Evolutionary conservation across 1,284 basidiomycete genomes (phyloP), one percentile per base, ranked within the genome.

Genomic region (Rhodotorula sp.): DNA sequence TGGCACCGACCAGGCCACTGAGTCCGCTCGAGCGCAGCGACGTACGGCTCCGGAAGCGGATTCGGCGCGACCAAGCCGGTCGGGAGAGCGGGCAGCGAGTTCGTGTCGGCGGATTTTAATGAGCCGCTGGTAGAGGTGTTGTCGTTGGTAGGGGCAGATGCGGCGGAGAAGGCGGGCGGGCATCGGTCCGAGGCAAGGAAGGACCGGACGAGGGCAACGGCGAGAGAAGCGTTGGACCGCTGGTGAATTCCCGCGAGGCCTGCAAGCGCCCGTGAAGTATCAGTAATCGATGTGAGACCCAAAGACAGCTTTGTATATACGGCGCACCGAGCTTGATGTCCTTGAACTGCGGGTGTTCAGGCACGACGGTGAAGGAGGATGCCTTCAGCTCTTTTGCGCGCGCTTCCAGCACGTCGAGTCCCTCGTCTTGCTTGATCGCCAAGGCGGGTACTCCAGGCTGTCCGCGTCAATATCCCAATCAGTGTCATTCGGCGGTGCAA

Each of bases 1-100:
- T 99, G 97, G 81, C 97, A 99, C 57, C 97, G 87, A n/a, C 97
- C 97, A 3, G 97, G 96, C 96, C 96, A 99, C 71, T 85, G 87
- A 0, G 94, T 87, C 21, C 86, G 83, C 73, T 87, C 82, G 26
- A 99, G 83, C 3, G 89, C 93, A 39, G 83, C 78, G 43, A 87
- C 79, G 76, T 92, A 89, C 8, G 84, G 78, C 14, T 82, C 78
- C 0, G 89, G 83, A 15, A 95, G 66, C 16, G 82, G 15, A 72
- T 69, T 26, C 2, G 75, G 70, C 0, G 71, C 67, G 46, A 74
- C 58, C 26, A 75, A 59, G 4, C 43, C 34, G 48, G 58, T 2
- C 8, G 71, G 69, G 6, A 69, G 59, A 8, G 64, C 23, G 6
- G 67, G 67, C 0, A 72, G 51, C 26, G 49, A n/a, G 14, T 23